Conservation (phyloP, 768 basidiomycete species). For the Mycena alexandri region DNA sequence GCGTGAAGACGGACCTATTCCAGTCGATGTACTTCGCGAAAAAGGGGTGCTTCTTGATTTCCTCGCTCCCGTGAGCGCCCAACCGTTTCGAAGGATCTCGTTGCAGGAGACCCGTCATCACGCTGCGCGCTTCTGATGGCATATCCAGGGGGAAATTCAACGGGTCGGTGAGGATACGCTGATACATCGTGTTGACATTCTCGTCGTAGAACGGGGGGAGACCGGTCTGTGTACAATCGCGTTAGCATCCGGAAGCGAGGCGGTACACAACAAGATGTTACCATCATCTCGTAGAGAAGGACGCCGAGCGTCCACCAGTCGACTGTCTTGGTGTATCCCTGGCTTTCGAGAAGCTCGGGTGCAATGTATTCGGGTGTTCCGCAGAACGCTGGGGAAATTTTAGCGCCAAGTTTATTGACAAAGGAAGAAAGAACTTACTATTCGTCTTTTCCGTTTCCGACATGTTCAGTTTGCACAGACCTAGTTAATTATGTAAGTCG, state of each 20-base stretch:
- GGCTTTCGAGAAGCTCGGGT: conserved; percentile 94
- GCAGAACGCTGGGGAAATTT: conserved; percentile 80
- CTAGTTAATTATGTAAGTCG: conserved; percentile 48
- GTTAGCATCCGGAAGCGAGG: conserved; percentile 11
- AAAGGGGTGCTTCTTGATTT: conserved; percentile 96
- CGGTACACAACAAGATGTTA: conserved; percentile 42
- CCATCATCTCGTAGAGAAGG: conserved; percentile 97
- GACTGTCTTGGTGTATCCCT: conserved; percentile 97
- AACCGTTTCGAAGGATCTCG: conserved; percentile 89
- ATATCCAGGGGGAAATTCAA: conserved; percentile 93
- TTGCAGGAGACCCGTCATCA: conserved; percentile 90
- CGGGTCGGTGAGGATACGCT: conserved; percentile 94
- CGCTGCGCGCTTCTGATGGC: conserved; percentile 86
- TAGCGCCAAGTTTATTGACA: conserved; percentile 14
- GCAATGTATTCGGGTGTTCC: conserved; percentile 99
- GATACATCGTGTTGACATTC: conserved; percentile 98
- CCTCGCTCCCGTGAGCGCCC: conserved; percentile 94
- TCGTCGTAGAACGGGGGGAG: conserved; percentile 99
- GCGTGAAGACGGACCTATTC: conserved; percentile 65
- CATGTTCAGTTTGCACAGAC: conserved; percentile 97
- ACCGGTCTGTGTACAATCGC: conserved; percentile 72
- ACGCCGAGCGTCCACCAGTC: conserved; percentile 99
- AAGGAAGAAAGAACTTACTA: conserved; percentile 63
- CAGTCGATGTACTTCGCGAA: conserved; percentile 96
- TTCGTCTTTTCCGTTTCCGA: conserved; percentile 97